phyloP scores from a whole-genome alignment of 257 asterid genomes.

The Asclepias syriaca region DNA sequence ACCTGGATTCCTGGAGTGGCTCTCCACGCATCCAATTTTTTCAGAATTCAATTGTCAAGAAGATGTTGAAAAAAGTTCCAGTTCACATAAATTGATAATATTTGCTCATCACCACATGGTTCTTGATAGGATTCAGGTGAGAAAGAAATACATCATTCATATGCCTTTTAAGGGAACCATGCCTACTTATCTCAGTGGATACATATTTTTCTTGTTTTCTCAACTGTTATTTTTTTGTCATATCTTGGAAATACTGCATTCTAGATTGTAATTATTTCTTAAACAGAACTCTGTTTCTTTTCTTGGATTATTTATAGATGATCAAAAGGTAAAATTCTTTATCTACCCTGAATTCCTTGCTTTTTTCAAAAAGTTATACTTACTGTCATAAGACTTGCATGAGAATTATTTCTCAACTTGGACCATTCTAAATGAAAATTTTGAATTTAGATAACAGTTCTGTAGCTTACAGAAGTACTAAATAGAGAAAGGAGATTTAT shows the following conservation, averaged over 20 bases:
- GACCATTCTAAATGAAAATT: not conserved
- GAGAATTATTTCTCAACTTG: not conserved
- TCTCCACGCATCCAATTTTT: conserved; percentile 76
- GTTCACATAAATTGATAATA: conserved; percentile 90
- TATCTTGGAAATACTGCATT: not conserved
- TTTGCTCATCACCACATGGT: conserved; percentile 95
- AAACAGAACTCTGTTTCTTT: not conserved
- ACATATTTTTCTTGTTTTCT: not conserved
- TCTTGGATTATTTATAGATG: not conserved
- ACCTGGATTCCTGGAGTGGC: conserved; percentile 95
- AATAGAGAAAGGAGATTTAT: not conserved
- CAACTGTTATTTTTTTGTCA: not conserved
- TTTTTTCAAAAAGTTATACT: not conserved
- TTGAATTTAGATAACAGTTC: not conserved
- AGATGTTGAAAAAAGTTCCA: conserved; percentile 38
- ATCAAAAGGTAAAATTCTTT: not conserved
- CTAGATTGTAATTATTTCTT: not conserved
- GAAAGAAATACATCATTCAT: conserved; percentile 9
- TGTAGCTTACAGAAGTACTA: not conserved
- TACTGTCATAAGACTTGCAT: not conserved
- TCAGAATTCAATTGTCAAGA: conserved; percentile 57
- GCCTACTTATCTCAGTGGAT: not conserved
- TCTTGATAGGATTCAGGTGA: conserved; percentile 92
- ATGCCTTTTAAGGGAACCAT: too few species aligned
- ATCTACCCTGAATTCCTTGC: not conserved